Conservation (phyloP, 2,329 filamentous ascomycete species). For the Penicillium sp. region DNA sequence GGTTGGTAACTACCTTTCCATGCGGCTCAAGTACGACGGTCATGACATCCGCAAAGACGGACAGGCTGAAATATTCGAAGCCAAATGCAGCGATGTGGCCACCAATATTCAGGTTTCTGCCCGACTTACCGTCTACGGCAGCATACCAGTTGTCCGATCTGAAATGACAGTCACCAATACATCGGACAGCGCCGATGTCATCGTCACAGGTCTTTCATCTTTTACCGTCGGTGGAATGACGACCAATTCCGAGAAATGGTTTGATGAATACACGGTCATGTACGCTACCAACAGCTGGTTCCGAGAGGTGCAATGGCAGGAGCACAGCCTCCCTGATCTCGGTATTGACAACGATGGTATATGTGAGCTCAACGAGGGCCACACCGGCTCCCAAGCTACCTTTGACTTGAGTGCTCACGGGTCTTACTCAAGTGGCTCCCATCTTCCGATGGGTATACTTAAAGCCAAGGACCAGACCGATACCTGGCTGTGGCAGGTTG, state of each 20-base stretch:
- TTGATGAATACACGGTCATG: slow-evolving; percentile 11
- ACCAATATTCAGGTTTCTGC: neutral
- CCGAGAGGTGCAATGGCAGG: slow-evolving; percentile 39
- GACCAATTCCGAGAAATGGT: slow-evolving; percentile 17
- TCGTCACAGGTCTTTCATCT: neutral
- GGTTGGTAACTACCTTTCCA: neutral
- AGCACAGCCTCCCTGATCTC: slow-evolving; percentile 29
- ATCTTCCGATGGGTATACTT: slow-evolving; percentile 38
- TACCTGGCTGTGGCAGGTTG: slow-evolving; percentile 43
- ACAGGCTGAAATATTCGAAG: neutral
- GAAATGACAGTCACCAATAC: neutral
- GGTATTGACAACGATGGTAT: slow-evolving; percentile 34
- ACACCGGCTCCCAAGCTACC: slow-evolving; percentile 23
- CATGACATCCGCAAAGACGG: neutral
- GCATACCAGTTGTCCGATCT: neutral
- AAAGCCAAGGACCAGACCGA: slow-evolving; percentile 25
- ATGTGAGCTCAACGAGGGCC: slow-evolving; percentile 1
- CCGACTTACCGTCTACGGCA: neutral
- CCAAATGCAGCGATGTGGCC: neutral
- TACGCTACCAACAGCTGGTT: slow-evolving; percentile 36
- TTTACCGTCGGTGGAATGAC: neutral
- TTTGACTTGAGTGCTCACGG: slow-evolving; percentile 32
- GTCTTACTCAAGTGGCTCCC: slow-evolving; percentile 33
- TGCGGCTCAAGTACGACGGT: neutral
- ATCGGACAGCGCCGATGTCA: neutral